Evolutionary conservation across 192 early-diverging fungal species (phyloP).

Genomic region (Phycomyces blakesleeanus): DNA sequence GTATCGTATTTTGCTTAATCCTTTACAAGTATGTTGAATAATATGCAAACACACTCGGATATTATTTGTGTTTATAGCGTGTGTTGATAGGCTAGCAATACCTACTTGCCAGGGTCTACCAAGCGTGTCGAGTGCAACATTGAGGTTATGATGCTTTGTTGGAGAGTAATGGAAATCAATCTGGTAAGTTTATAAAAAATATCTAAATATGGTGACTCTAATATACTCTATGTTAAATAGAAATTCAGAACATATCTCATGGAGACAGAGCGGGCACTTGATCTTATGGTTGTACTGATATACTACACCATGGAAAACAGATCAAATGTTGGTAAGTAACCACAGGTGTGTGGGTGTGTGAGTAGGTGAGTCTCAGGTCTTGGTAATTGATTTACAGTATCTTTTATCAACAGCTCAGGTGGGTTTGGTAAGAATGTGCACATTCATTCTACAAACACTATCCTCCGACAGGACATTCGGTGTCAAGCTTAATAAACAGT

Average conservation of each 20-base stretch:
- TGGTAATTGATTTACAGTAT: neutral
- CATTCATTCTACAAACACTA: constrained; percentile 68
- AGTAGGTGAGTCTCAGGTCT: too few relatives aligned
- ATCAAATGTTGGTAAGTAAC: constrained; percentile 54
- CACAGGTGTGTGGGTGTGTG: too few relatives aligned
- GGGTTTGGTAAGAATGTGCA: constrained; percentile 72
- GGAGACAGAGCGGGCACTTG: constrained; percentile 60
- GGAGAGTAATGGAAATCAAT: constrained; percentile 82
- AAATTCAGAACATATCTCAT: constrained; percentile 57
- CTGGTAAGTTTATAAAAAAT: constrained; percentile 42
- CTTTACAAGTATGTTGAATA: constrained; percentile 50
- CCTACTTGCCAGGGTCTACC: constrained; percentile 72
- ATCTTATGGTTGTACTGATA: constrained; percentile 56
- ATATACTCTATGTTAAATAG: constrained; percentile 28
- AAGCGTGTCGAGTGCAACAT: constrained; percentile 59
- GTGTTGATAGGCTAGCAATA: constrained; percentile 53
- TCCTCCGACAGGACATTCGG: constrained; percentile 67
- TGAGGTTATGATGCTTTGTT: constrained; percentile 80
- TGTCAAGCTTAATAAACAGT: constrained; percentile 58
- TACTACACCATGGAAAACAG: constrained; percentile 62
- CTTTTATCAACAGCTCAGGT: constrained; percentile 45
- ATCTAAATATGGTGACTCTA: neutral
- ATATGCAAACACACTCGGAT: neutral
- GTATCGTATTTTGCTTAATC: constrained; percentile 77
- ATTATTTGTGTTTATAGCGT: neutral